Evolutionary conservation across 306 rosid genomes (phyloP).

Genomic region (Cucurbita pepo): DNA sequence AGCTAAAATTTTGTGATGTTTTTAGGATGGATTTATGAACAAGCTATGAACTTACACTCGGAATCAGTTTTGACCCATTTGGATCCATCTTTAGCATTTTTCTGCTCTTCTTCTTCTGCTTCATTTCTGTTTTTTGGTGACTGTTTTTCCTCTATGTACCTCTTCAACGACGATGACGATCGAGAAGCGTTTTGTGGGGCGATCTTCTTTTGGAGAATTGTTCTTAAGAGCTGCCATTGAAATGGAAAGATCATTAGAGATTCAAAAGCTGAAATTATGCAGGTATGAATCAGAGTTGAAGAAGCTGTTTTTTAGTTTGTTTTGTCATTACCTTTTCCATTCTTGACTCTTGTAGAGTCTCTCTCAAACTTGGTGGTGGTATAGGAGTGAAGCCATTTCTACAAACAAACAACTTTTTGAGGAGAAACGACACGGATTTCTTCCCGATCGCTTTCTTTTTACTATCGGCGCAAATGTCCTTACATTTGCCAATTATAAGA

Average conservation of each 20-base stretch:
- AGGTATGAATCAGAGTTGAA: background rate
- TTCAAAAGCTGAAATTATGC: background rate
- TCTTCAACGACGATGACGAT: conserved; percentile 33
- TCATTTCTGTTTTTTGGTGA: conserved; percentile 19
- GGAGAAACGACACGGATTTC: conserved; percentile 75
- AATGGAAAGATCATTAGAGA: background rate
- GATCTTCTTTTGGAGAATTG: conserved; percentile 71
- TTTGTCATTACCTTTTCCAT: conserved; percentile 72
- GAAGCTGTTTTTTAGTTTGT: background rate
- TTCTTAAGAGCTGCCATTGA: conserved; percentile 55
- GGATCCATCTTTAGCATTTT: conserved; percentile 36
- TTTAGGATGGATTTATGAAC: background rate
- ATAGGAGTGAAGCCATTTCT: conserved; percentile 67
- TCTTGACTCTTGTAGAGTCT: conserved; percentile 75
- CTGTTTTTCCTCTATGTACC: conserved; percentile 38
- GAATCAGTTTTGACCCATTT: conserved; percentile 99
- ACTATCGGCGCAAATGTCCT: conserved; percentile 50
- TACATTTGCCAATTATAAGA: conserved; percentile 71
- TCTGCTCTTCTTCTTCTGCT: conserved; percentile 16
- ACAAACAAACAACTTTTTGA: conserved; percentile 85
- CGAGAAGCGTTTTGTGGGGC: conserved; percentile 34
- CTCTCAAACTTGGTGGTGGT: conserved; percentile 63
- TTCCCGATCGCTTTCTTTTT: conserved; percentile 52
- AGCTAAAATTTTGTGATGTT: background rate
- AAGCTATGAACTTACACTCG: conserved; percentile 50